Percentiles rank a stretch among this genome's conserved stretches.
Conservation (phyloP, 2,329 filamentous ascomycete genomes). For the Phaeoacremonium minimum region DNA sequence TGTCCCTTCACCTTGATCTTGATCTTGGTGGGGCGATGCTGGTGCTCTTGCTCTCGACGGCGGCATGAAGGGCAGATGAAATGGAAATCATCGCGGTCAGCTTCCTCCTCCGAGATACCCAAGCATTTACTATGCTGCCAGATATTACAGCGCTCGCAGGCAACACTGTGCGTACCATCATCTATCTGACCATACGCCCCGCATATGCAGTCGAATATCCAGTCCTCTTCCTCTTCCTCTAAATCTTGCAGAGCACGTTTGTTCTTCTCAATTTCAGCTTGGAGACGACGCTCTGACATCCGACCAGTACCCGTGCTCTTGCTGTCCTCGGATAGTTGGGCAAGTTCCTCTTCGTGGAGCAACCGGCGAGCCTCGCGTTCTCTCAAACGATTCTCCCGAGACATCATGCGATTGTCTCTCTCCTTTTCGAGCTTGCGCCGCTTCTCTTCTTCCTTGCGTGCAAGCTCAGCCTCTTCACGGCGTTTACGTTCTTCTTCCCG, state of each 20-base stretch:
- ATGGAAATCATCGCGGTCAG: slow-evolving; percentile 80
- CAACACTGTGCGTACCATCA: slow-evolving; percentile 88
- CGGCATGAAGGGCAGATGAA: slow-evolving; percentile 81
- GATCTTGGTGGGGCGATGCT: slow-evolving; percentile 38
- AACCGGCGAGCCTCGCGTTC: slow-evolving; percentile 81
- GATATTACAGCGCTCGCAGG: slow-evolving; percentile 88
- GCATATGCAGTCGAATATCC: slow-evolving; percentile 94
- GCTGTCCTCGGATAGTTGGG: slow-evolving; percentile 72
- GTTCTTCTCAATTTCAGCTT: slow-evolving; percentile 75
- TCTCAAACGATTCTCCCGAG: slow-evolving; percentile 77
- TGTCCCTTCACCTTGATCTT: slow-evolving; percentile 45
- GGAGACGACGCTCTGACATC: slow-evolving; percentile 74
- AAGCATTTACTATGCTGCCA: slow-evolving; percentile 98
- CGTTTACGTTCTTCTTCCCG: slow-evolving; percentile 67
- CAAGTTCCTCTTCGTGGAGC: slow-evolving; percentile 80
- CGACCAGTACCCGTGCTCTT: slow-evolving; percentile 56
- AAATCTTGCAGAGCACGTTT: slow-evolving; percentile 73
- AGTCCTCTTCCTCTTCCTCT: slow-evolving; percentile 68
- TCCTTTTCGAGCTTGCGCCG: slow-evolving; percentile 61
- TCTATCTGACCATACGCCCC: slow-evolving; percentile 89
- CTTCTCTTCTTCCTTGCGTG: slow-evolving; percentile 62
- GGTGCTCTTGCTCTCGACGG: slow-evolving; percentile 60
- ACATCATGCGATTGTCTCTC: slow-evolving; percentile 74
- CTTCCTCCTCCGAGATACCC: slow-evolving; percentile 71
- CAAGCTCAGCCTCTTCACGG: slow-evolving; percentile 59